Percentiles rank a stretch among this genome's conserved stretches.
phyloP scores from a whole-genome alignment of 208 protist genomes.

The Acanthamoeba sp. region DNA sequence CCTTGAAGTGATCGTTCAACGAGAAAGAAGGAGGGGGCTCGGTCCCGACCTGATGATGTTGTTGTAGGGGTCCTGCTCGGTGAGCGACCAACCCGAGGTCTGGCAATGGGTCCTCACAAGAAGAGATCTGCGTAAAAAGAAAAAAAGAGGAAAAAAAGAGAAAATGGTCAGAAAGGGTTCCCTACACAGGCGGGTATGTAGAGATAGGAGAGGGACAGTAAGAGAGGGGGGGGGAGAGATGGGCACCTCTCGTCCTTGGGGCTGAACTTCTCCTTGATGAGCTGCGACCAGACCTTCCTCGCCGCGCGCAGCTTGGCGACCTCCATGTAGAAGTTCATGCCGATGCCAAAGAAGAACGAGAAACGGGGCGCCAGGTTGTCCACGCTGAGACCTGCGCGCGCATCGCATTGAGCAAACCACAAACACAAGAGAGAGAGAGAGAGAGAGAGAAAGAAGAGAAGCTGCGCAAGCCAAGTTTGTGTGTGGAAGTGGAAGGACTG shows the following conservation, averaged over 20 bases:
- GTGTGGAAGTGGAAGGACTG: too few species aligned
- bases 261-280: conserved; percentile 95
- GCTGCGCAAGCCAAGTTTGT: too few species aligned
- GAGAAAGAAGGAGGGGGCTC: background rate
- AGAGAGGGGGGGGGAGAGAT: conserved; percentile 52
- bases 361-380: conserved; percentile 96
- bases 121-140: conserved; percentile 74
- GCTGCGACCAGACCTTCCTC: conserved; percentile 94
- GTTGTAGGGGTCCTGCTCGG: conserved; percentile 97
- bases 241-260: conserved; percentile 91
- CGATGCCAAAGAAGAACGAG: conserved; percentile 97
- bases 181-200: too few species aligned
- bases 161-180: too few species aligned
- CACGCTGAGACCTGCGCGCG: conserved; percentile 90
- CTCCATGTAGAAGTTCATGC: conserved; percentile 97
- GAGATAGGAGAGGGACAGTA: too few species aligned
- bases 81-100: conserved; percentile 97
- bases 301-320: conserved; percentile 97
- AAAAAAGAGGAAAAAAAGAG: too few species aligned
- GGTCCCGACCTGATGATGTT: conserved; percentile 93
- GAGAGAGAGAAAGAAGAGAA: too few species aligned
- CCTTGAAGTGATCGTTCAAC: too few species aligned
- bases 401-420: background rate
- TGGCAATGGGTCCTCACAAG: conserved; percentile 97
- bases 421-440: background rate